Evolutionary conservation across 148 eudicot genomes (phyloP), one percentile per base, ranked within the genome.

Genomic region (Diospyros lotus): DNA sequence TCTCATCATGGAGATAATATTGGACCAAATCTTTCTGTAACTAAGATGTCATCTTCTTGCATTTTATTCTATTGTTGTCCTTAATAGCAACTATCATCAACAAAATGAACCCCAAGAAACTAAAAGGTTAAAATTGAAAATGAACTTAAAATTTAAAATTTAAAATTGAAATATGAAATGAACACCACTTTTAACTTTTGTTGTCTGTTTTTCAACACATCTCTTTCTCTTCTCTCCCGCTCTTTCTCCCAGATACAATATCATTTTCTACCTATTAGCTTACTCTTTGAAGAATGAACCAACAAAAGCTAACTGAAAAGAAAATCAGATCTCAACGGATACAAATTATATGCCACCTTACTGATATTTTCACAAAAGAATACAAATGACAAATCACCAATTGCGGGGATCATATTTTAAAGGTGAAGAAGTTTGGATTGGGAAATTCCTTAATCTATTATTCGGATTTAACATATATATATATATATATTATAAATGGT

Each of bases 1-100:
- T 58, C 56, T 44, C 68, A 64, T 72, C 44, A 46, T 58, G 51
- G 7, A 69, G 43, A 69, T 5, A 42, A 63, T 15, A 50, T 51
- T 48, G 58, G 48, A 62, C 55, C 56, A 66, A 75, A 54, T n/a
- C 43, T 68, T 60, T 69, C 48, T 60, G 50, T 38, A 3, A 76
- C 66, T 59, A 52, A 75, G 9, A 12, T 55, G 74, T 58, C 64
- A 58, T 71, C 64, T 42, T 58, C 41, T 56, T 55, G 7, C 64
- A 56, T 9, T 52, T 69, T 17, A 51, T 53, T 39, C 45, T 10
- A 28, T 28, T n/a, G 38, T 9, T 39, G 45, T 52, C 46, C 72
- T 52, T 45, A n/a, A n/a, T n/a, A 18, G 43, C 53, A 69, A 51
- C 39, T 14, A 3, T 41, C 14, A 43, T 17, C 64, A 28, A 71